Percentiles rank a stretch among this genome's conserved stretches.
These are phyloP conservation scores for Fraxinus angustifolia DNA, from an alignment of 305 asterid genomes.

Conservation along the genomic window DNA sequence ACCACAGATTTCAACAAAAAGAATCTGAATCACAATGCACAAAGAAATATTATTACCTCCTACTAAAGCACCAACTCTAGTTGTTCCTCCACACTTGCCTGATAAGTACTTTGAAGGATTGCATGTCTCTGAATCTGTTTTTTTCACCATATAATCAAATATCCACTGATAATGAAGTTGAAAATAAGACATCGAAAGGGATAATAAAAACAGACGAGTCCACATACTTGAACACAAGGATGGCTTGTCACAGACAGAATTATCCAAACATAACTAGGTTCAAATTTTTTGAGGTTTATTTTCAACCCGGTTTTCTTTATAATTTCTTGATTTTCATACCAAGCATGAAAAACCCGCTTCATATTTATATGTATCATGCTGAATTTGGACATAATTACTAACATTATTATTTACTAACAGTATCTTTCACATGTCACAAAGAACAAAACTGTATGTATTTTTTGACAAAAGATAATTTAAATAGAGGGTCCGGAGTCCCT, in stretches of 20 bases:
- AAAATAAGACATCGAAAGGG: background rate
- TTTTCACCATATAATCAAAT: background rate
- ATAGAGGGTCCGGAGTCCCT: conserved; percentile 4
- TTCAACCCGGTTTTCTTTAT: background rate
- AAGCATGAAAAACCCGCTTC: background rate
- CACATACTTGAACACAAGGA: background rate
- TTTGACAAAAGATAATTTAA: background rate
- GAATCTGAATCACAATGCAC: background rate
- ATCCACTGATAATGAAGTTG: background rate
- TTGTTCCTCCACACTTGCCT: conserved; percentile 72
- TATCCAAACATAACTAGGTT: background rate
- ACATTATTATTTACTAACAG: background rate
- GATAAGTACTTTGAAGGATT: conserved; percentile 59
- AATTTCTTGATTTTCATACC: background rate
- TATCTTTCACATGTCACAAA: background rate
- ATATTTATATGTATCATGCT: background rate
- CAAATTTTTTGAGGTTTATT: background rate
- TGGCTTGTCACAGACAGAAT: background rate
- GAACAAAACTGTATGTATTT: background rate
- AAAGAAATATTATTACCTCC: conserved; percentile 45
- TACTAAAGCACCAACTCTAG: conserved; percentile 52
- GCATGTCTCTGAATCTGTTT: conserved; percentile 45
- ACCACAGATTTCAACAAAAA: background rate
- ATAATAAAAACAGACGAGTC: background rate
- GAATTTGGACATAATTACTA: background rate